Evolutionary conservation across 1,284 basidiomycete species (phyloP).

Genomic region (Caloboletus firmus): DNA sequence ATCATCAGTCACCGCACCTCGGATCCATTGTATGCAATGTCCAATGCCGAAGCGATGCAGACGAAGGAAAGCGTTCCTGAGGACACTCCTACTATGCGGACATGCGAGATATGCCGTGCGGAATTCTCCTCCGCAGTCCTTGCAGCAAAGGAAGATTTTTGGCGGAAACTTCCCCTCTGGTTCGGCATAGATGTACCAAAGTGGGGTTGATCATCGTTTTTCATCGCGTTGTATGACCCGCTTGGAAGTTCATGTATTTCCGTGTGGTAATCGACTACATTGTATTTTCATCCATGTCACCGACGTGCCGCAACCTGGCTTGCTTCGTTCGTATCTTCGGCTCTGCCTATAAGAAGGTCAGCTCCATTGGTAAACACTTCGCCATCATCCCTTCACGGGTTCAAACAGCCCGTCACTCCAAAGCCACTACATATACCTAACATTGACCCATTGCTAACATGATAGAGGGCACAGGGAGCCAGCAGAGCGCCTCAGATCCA

Average conservation of each 20-base stretch:
- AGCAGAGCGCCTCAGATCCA: neutral
- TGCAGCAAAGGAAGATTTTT: conserved; percentile 58
- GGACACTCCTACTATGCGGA: conserved; percentile 45
- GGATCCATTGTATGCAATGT: conserved; percentile 68
- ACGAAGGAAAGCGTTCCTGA: conserved; percentile 48
- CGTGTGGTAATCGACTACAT: conserved; percentile 5
- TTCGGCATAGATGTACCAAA: conserved; percentile 56
- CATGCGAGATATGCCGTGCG: conserved; percentile 64
- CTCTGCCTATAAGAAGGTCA: neutral
- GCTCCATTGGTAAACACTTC: neutral
- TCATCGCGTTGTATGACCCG: conserved; percentile 1
- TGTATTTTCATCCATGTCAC: conserved; percentile 1
- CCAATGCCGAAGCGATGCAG: conserved; percentile 64
- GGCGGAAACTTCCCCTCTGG: conserved; percentile 63
- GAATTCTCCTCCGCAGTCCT: conserved; percentile 61
- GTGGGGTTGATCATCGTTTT: conserved; percentile 44
- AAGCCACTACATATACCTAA: neutral
- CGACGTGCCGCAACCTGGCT: neutral
- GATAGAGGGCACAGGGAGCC: neutral
- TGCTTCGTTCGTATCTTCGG: neutral
- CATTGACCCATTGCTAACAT: neutral
- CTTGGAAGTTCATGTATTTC: conserved; percentile 16
- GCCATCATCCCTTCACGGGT: neutral
- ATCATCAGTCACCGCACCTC: conserved; percentile 61
- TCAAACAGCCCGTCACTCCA: neutral